phyloP scores from a whole-genome alignment of 768 basidiomycete genomes.

The Fibroporia radiculosa region DNA sequence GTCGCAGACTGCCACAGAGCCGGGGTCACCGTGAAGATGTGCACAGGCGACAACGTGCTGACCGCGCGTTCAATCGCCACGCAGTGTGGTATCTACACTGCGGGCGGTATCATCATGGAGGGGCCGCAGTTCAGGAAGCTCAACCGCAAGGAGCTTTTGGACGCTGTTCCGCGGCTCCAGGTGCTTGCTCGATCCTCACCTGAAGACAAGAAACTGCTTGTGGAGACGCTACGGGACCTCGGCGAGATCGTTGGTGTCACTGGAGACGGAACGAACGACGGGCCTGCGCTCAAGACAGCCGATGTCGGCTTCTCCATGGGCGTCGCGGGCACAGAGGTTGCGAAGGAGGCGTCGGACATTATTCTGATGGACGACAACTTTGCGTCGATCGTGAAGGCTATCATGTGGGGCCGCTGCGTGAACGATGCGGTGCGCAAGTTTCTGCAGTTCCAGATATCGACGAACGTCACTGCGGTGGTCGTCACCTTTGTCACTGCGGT shows the following conservation, averaged over 20 bases:
- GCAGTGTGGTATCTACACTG: slow-evolving; percentile 92
- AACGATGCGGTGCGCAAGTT: slow-evolving; percentile 98
- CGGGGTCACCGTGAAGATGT: slow-evolving; percentile 95
- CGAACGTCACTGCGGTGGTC: slow-evolving; percentile 92
- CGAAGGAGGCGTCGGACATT: slow-evolving; percentile 98
- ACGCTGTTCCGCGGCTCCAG: slow-evolving; percentile 86
- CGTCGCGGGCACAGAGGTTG: slow-evolving; percentile 94
- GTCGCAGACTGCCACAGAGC: slow-evolving; percentile 83
- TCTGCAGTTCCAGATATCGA: slow-evolving; percentile 90
- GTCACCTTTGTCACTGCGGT: slow-evolving; percentile 91
- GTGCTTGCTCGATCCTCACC: slow-evolving; percentile 97
- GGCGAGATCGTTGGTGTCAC: slow-evolving; percentile 95
- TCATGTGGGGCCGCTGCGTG: slow-evolving; percentile 98
- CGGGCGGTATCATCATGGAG: slow-evolving; percentile 97
- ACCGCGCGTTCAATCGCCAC: slow-evolving; percentile 93
- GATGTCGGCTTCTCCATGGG: slow-evolving; percentile 98
- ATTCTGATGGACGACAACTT: slow-evolving; percentile 99
- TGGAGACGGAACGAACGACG: slow-evolving; percentile 98
- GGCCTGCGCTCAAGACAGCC: slow-evolving; percentile 91
- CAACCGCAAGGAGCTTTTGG: slow-evolving; percentile 57
- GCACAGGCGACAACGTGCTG: slow-evolving; percentile 94
- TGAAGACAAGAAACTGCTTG: slow-evolving; percentile 92
- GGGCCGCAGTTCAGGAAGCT: slow-evolving; percentile 89
- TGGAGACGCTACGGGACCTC: slow-evolving; percentile 76
- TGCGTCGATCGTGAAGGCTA: slow-evolving; percentile 90